Conservation (phyloP, 78 protist genomes). For the Dictyostelium capitatum region DNA sequence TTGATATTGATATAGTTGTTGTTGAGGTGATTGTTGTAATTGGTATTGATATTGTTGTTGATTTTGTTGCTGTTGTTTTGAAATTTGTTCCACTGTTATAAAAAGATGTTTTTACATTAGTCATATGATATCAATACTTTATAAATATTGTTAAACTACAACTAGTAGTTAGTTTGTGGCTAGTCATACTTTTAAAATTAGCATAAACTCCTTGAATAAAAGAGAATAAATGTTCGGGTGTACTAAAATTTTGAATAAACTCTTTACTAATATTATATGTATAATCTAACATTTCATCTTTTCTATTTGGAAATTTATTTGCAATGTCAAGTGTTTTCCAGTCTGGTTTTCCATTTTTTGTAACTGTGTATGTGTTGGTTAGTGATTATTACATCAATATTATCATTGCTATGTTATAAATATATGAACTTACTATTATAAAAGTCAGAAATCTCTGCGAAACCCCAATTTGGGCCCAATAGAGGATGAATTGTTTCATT, state of each 20-base stretch:
- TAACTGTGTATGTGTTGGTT: conserved; percentile 15
- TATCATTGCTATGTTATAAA: no score
- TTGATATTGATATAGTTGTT: conserved; percentile 39
- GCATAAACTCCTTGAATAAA: conserved; percentile 12
- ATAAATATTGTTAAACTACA: no score
- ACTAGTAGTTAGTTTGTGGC: no score
- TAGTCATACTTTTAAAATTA: neutral
- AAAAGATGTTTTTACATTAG: neutral
- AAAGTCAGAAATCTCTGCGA: conserved; percentile 34
- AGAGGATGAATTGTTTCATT: conserved; percentile 17
- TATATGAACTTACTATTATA: conserved; percentile 50
- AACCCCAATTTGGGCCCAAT: conserved; percentile 48
- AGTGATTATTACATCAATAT: neutral
- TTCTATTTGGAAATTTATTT: conserved; percentile 60
- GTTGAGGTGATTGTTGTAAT: conserved; percentile 17
- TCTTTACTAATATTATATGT: neutral
- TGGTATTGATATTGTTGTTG: neutral
- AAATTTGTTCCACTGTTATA: neutral
- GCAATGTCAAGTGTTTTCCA: conserved; percentile 32
- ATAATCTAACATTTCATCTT: conserved; percentile 54
- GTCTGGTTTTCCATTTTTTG: conserved; percentile 17
- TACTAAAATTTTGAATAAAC: neutral
- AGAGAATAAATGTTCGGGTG: neutral
- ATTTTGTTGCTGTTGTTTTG: neutral
- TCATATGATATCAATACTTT: no score